Percentiles rank a stretch among this genome's conserved stretches.
phyloP scores from a whole-genome alignment of 768 basidiomycete species.

The Vishniacozyma victoriae region DNA sequence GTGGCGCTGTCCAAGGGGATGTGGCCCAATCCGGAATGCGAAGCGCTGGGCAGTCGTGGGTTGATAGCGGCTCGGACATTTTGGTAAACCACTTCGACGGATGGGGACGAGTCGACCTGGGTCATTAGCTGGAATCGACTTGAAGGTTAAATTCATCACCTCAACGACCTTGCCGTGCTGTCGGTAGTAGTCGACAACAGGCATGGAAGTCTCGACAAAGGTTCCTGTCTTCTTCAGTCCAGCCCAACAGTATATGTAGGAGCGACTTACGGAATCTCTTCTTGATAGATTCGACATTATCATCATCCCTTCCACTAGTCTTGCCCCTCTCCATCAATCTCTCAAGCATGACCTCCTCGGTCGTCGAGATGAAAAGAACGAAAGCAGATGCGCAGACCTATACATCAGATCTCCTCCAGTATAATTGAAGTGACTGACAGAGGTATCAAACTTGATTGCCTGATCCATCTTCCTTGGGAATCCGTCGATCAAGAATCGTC shows the following conservation, averaged over 20 bases:
- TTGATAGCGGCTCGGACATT: constrained; percentile 57
- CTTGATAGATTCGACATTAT: constrained; percentile 87
- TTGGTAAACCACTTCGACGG: constrained; percentile 66
- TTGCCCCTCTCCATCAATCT: constrained; percentile 84
- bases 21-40: too few species aligned
- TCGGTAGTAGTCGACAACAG: constrained; percentile 80
- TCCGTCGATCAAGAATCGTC: constrained; percentile 91
- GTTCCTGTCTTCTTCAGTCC: constrained; percentile 53
- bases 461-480: constrained; percentile 99
- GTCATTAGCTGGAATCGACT: not conserved
- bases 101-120: constrained; percentile 48
- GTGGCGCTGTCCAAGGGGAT: too few species aligned
- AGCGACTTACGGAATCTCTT: constrained; percentile 80
- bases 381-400: constrained; percentile 75
- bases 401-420: not conserved
- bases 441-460: constrained; percentile 79
- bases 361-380: constrained; percentile 80
- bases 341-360: constrained; percentile 76
- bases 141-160: constrained; percentile 51
- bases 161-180: constrained; percentile 66
- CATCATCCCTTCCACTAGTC: constrained; percentile 92
- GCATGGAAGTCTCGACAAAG: constrained; percentile 81
- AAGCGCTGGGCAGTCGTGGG: constrained; percentile 48
- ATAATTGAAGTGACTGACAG: constrained; percentile 52
- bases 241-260: not conserved